phyloP scores from a whole-genome alignment of 495 filamentous ascomycete species.

The Copromyces sp. region DNA sequence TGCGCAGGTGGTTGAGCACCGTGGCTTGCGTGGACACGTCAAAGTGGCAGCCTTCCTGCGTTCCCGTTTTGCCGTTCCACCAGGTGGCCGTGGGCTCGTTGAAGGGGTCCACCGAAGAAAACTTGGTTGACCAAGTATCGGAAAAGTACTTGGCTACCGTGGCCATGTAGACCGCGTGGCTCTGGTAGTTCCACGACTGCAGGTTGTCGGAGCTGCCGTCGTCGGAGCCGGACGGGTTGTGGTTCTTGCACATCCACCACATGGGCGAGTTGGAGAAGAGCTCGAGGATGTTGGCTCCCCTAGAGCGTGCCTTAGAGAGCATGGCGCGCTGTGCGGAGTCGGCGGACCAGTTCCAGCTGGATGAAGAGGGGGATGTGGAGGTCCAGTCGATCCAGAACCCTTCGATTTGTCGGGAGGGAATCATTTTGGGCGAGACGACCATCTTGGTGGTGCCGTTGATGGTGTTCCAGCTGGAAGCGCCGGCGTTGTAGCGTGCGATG shows the following conservation, averaged over 20 bases:
- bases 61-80: conserved; percentile 28
- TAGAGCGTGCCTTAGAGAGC: conserved; percentile 22
- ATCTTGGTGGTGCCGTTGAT: conserved; percentile 22
- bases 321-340: conserved; percentile 24
- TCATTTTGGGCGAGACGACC: conserved; percentile 25
- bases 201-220: conserved; percentile 22
- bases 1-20: conserved; percentile 14
- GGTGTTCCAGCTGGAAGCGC: conserved; percentile 24
- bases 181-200: conserved; percentile 28
- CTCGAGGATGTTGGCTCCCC: conserved; percentile 27
- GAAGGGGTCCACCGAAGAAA: conserved; percentile 27
- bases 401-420: conserved; percentile 24
- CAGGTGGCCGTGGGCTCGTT: conserved; percentile 28
- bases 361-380: conserved; percentile 14
- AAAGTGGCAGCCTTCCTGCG: conserved; percentile 30
- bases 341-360: conserved; percentile 24
- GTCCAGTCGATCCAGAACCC: conserved; percentile 29
- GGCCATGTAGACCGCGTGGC: conserved; percentile 29
- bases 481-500: conserved; percentile 31
- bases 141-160: conserved; percentile 28
- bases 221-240: conserved; percentile 28
- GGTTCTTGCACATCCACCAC: conserved; percentile 33
- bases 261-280: conserved; percentile 32
- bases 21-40: conserved; percentile 16
- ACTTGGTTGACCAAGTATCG: conserved; percentile 24